Percentiles rank a stretch among this genome's conserved stretches.
phyloP scores from a whole-genome alignment of 768 basidiomycete genomes.

The Kwoniella newhampshirensis region DNA sequence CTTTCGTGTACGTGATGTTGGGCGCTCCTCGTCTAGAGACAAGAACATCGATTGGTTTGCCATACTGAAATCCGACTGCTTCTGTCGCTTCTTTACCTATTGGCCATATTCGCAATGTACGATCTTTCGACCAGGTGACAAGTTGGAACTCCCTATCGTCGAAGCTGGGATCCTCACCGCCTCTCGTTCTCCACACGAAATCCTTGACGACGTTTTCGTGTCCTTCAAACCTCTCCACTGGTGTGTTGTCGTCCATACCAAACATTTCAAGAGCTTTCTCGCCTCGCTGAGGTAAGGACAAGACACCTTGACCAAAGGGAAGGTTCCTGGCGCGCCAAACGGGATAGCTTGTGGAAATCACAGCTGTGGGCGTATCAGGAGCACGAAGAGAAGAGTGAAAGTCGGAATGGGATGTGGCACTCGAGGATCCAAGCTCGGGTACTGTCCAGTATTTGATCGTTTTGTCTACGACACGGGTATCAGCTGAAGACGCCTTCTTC shows the following conservation, averaged over 20 bases:
- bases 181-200: slow-evolving; percentile 84
- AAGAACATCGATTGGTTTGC: slow-evolving; percentile 51
- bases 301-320: slow-evolving; percentile 84
- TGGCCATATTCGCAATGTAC: slow-evolving; percentile 88
- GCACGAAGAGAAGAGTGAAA: slow-evolving; percentile 33
- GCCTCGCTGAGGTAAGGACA: slow-evolving; percentile 85
- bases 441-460: slow-evolving; percentile 84
- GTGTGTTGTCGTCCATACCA: slow-evolving; percentile 53
- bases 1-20: slow-evolving; percentile 51
- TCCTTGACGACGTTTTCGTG: slow-evolving; percentile 94
- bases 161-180: slow-evolving; percentile 57
- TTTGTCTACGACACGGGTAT: slow-evolving; percentile 60
- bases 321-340: slow-evolving; percentile 91
- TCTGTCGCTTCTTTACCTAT: slow-evolving; percentile 62
- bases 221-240: slow-evolving; percentile 75
- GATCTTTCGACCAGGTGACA: slow-evolving; percentile 84
- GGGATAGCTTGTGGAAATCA: slow-evolving; percentile 73
- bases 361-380: slow-evolving; percentile 39
- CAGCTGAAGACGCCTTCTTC: neutral
- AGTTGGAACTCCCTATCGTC: slow-evolving; percentile 64
- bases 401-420: slow-evolving; percentile 8
- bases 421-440: slow-evolving; percentile 33
- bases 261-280: slow-evolving; percentile 84
- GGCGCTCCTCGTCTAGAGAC: slow-evolving; percentile 51
- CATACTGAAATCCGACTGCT: slow-evolving; percentile 53